These are phyloP conservation scores for Quercus glauca DNA, from an alignment of 306 rosid genomes.

Conservation along the genomic window DNA sequence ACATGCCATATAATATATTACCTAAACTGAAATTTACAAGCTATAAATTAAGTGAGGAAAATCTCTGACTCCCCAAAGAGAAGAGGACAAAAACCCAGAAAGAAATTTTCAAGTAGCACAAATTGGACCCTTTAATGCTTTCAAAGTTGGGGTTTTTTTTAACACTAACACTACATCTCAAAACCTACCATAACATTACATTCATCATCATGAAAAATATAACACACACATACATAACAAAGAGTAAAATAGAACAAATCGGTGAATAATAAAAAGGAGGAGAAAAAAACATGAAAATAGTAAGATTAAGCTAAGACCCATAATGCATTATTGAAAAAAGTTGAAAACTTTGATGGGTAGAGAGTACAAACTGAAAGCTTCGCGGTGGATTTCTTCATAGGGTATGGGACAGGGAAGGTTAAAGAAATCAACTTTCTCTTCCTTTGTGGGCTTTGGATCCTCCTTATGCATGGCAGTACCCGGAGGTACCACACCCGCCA, in stretches of 20 bases:
- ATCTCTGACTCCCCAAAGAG: too few species aligned
- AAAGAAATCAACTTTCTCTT: slow-evolving; percentile 62
- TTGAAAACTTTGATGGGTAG: not conserved
- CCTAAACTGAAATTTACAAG: not conserved
- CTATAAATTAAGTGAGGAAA: not conserved
- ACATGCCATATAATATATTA: not conserved
- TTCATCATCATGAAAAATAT: not conserved
- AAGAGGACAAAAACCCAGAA: too few species aligned
- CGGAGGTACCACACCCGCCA: not conserved
- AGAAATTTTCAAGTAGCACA: not conserved
- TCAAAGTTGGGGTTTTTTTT: too few species aligned
- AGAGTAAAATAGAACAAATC: not conserved
- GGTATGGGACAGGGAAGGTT: slow-evolving; percentile 92
- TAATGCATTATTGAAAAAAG: not conserved
- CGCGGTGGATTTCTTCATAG: slow-evolving; percentile 95
- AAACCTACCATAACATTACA: not conserved
- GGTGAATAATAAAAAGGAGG: not conserved
- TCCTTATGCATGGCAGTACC: not conserved
- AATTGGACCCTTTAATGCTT: not conserved
- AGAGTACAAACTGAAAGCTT: slow-evolving; percentile 74
- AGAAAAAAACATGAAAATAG: not conserved
- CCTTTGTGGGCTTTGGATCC: slow-evolving; percentile 30
- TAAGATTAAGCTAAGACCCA: not conserved
- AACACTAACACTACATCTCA: not conserved
- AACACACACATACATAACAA: not conserved